Evolutionary conservation across 2,329 filamentous ascomycete species (phyloP).

Genomic region (Fulvia fulva): DNA sequence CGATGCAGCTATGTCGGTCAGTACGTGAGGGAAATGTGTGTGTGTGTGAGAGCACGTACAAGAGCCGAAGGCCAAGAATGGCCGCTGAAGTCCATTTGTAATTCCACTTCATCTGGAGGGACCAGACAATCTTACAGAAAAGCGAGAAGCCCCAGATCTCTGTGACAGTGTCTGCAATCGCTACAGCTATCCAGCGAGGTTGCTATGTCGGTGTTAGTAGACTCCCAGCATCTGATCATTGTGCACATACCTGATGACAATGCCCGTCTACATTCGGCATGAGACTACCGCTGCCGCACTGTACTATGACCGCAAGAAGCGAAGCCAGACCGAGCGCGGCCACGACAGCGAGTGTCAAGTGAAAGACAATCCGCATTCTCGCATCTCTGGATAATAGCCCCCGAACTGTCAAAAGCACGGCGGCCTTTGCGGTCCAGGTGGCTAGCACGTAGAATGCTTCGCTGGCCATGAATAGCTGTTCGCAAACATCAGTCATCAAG

Average conservation of each 20-base stretch:
- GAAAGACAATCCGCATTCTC: conserved; percentile 10
- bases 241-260: neutral
- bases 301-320: conserved; percentile 6
- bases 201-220: neutral
- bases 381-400: conserved; percentile 11
- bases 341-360: conserved; percentile 6
- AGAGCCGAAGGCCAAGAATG: conserved; percentile 10
- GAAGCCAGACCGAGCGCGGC: conserved; percentile 6
- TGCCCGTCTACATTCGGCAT: neutral
- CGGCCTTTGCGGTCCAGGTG: conserved; percentile 10
- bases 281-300: conserved; percentile 8
- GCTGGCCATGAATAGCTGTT: conserved; percentile 14
- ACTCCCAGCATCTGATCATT: neutral
- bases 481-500: neutral
- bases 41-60: neutral
- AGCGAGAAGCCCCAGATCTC: conserved; percentile 13
- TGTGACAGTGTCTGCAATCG: conserved; percentile 10
- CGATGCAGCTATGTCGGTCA: conserved; percentile 4
- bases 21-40: neutral
- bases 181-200: conserved; percentile 10
- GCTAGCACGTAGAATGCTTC: conserved; percentile 11
- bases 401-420: conserved; percentile 13
- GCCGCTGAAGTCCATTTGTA: conserved; percentile 14
- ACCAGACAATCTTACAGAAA: conserved; percentile 12
- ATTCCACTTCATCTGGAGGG: conserved; percentile 9